Conservation (phyloP, 129 eudicot species). For the Cynara cardunculus region DNA sequence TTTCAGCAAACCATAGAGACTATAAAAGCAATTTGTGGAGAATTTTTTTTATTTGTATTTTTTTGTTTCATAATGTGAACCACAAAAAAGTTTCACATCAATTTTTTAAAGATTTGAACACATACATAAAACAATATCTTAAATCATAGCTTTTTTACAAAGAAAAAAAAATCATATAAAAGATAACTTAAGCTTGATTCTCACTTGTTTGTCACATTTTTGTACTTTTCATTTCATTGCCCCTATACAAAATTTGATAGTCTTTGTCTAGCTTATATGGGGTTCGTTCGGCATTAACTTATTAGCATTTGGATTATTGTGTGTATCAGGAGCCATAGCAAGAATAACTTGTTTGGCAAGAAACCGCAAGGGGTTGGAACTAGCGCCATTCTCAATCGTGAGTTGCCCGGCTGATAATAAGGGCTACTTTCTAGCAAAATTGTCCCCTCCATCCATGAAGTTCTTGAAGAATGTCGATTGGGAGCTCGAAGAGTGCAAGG, state of each 20-base stretch:
- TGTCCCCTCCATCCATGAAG: slow-evolving; percentile 22
- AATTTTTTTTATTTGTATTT: too few relatives aligned
- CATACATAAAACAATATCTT: too few relatives aligned
- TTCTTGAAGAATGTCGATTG: slow-evolving; percentile 18
- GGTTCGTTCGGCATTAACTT: background rate
- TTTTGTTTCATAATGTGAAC: too few relatives aligned
- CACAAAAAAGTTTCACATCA: too few relatives aligned
- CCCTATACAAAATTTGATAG: background rate
- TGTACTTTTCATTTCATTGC: too few relatives aligned
- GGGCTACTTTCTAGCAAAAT: slow-evolving; percentile 50
- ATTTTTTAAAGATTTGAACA: too few relatives aligned
- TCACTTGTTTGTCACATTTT: too few relatives aligned
- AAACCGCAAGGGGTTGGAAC: slow-evolving; percentile 46
- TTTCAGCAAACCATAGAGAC: too few relatives aligned
- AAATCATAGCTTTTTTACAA: too few relatives aligned
- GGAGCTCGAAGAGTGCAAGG: slow-evolving; percentile 48
- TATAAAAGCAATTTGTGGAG: too few relatives aligned
- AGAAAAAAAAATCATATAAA: too few relatives aligned
- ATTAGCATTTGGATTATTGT: background rate
- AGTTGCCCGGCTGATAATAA: slow-evolving; percentile 45
- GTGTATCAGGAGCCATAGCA: slow-evolving; percentile 38
- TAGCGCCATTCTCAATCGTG: slow-evolving; percentile 42
- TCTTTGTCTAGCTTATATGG: background rate
- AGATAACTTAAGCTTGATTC: too few relatives aligned
- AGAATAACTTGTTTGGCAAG: slow-evolving; percentile 45